Evolutionary conservation across 2,329 filamentous ascomycete genomes (phyloP), one percentile per base, ranked within the genome.

Genomic region (Curvularia lunata): DNA sequence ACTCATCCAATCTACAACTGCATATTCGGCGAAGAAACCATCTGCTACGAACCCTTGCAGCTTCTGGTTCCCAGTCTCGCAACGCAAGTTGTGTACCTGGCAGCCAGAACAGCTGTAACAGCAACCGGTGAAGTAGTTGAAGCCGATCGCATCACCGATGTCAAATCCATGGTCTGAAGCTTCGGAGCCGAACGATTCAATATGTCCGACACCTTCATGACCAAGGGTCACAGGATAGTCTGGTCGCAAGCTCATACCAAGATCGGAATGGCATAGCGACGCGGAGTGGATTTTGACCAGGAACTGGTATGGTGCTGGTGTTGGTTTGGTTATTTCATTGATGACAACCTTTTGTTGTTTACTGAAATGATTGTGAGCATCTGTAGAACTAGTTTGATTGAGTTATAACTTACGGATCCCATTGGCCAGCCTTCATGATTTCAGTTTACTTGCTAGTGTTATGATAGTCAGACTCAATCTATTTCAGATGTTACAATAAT

Each of bases 101-200:
- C 81, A 84, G 12, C 79, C 80, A 19, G 78, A 73, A 64, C 81
- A 84, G 51, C 78, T 76, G 58, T 81, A 80, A 62, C 81, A 83
- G 58, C 75, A 78, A 4, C 76, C 76, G 28, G 78, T 73, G 66
- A 81, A 80, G 58, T 81, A 81, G 28, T 80, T 75, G 56, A 81
- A 80, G 25, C 81, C 81, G 48, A 83, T 76, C 1, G 72, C 69
- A 54, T 83, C 79, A 16, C 81, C 80, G 6, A 77, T 60, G 19
- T 73, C 68, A 66, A 81, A 80, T 4, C 79, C 79, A 48, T 77
- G 78, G 45, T 59, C 62, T 50, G 74, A 69, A 3, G 76, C 72
- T 3, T 68, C 71, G 1, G 56, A 21, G 19, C 72, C 71, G 5
- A 82, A 71, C 7, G 71, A 67, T 13, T 77, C 75, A 47, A 82